Evolutionary conservation across 192 early-diverging fungal genomes (phyloP), one percentile per base, ranked within the genome.

Genomic region (Coemansia sp.): DNA sequence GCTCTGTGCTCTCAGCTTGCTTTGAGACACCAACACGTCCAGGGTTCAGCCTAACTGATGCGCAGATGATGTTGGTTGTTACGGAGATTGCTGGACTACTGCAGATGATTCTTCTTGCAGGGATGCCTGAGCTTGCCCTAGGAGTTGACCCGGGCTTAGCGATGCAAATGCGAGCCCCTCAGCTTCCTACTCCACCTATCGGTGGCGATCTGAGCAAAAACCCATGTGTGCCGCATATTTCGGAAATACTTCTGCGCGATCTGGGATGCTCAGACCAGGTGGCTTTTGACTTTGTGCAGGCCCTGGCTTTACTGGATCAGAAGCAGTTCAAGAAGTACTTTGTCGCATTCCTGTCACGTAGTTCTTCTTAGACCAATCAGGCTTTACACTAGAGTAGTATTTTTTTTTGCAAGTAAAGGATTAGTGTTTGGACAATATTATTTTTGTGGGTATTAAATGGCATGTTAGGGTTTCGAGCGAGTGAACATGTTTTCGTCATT

Each of bases 21-120:
- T 97, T 97, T 67, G 88, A 90, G 71, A 82, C 94, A 24, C 92
- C 93, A 0, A 84, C 93, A 79, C 87, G 86, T 26, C 25, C 82
- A 10, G 77, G 69, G 22, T 96, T 95, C 79, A 82, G 89, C 64
- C 63, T 88, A 31, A 60, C 78, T 26, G 93, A 96, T 67, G 94
- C 89, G 2, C 88, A 92, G 72, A 79, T 88, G 5, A 67, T 87
- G 60, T 58, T 94, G 72, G 89, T 93, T 16, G 67, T 81, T 27
- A 59, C 73, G 7, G 78, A 81, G 65, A 72, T 58, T n/a, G 83
- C 85, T 16, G 68, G 84, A 8, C 64, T 86, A 25, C 58, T 73
- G 25, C 72, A 82, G 41, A 82, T 85, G 58, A 69, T 79, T 60
- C 74, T 77, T 2, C 49, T 78, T 26, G 62, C 72, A 4, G 74